Evolutionary conservation across 495 filamentous ascomycete genomes (phyloP), one percentile per base, ranked within the genome.

Genomic region (Penicillium paradoxum): DNA sequence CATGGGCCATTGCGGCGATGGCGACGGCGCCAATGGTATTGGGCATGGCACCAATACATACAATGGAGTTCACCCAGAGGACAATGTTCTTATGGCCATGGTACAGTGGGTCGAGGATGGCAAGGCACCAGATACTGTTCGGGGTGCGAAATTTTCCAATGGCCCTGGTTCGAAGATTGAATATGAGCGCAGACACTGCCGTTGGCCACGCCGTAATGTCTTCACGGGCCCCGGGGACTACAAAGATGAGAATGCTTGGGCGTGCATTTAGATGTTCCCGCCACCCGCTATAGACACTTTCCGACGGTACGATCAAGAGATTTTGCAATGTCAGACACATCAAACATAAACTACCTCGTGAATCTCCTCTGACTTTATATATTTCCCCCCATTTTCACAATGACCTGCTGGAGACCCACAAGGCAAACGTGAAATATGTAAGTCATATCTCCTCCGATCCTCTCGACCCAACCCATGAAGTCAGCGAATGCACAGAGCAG

Each of bases 21-120:
- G 80, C 7, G 71, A 74, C n/a, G 82, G 82, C 0, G 81, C 78
- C 0, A 73, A 71, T 59, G 70, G 71, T 17, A 77, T 84, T 49
- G 79, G 81, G 0, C 77, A 83, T 58, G 66, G 62, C 2, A 51
- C 57, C 1, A 24, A 17, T 3, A 64, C 66, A 0, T 67, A 68
- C 13, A 64, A 58, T 21, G 64, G 66, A 1, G 62, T 36, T 10
- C 55, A 72, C 11, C 71, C 68, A 0, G 59, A 69, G 37, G 57
- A 68, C 25, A 79, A 79, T 54, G 74, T 80, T 1, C 69, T 83
- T 10, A 75, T 75, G 56, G 77, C 80, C 3, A 67, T 87, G 60
- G 78, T 84, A 9, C 59, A 65, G 13, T 86, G 82, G 83, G 81
- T 85, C 1, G 83, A 87, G 63, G 65, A 81, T 1, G 80, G 75